Base-by-base conservation (phyloP, 345 rosid species). In the Stellera chamaejasme region DNA sequence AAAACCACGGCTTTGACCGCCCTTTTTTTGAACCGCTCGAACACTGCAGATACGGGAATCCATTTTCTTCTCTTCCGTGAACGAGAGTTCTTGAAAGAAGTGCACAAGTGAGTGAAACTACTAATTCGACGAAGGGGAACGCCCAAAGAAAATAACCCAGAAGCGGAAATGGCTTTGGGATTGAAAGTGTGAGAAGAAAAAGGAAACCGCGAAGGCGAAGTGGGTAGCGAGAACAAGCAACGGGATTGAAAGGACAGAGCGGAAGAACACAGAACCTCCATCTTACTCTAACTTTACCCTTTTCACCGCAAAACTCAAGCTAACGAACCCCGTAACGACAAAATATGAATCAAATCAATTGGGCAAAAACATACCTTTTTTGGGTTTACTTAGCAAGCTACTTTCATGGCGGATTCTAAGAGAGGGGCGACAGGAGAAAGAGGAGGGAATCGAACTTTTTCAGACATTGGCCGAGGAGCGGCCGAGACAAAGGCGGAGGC, bases 21-120 rank as follows among this genome's bases (percentile, higher is more conserved):
- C 14, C 87, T 68, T 66, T 93, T 96, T 2, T 95, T 79, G 70
- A 86, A 86, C 48, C 91, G 82, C 81, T 93, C 94, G 73, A 93
- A 93, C 48, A 77, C 96, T 0, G 96, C 90, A 25, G 88, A 79
- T 54, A 85, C 68, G 52, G 75, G 79, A 1, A 65, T 43, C 62
- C 69, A 44, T 77, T 66, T 81, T 58, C 72, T 73, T 9, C 72
- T 75, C 66, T 64, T 79, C 43, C 68, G 44, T 6, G 43, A 59
- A 10, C 65, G 69, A 19, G 63, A 42, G 27, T 63, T 28, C 62
- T 61, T 77, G 15, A 59, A 25, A 14, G 57, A 65, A 13, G 56
- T 48, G 26, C 50, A 39, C 28, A 23, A 39, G 15, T n/a, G 55
- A 13, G 59, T 62, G 69, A 58, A 48, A 27, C 64, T 69, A 43